These are phyloP conservation scores for Ceratobasidium sp. DNA, from an alignment of 1,284 basidiomycete species.

Conservation along the genomic window DNA sequence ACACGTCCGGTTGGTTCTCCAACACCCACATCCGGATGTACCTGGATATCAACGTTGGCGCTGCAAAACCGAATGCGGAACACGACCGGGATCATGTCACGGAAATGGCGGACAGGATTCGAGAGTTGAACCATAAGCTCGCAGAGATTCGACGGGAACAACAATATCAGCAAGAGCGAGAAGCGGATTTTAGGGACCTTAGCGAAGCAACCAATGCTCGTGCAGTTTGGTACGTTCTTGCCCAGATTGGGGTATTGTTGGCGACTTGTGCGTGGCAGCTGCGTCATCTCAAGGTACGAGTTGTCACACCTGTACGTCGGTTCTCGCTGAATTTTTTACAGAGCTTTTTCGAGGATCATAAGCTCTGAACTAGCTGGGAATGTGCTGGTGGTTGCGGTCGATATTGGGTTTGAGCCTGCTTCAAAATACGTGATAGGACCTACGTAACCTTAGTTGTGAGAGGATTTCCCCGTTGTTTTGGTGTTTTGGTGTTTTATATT, in stretches of 20 bases:
- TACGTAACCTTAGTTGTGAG: not conserved
- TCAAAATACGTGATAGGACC: not conserved
- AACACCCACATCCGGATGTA: conserved; percentile 93
- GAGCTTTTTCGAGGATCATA: conserved; percentile 91
- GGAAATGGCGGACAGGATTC: conserved; percentile 85
- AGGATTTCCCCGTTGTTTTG: not conserved
- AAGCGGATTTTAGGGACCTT: conserved; percentile 89
- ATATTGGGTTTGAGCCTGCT: not conserved
- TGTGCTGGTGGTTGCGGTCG: not conserved
- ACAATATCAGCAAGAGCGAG: conserved; percentile 96
- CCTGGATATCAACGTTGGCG: conserved; percentile 92
- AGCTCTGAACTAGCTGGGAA: conserved; percentile 59
- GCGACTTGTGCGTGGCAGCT: conserved; percentile 93
- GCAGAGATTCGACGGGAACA: conserved; percentile 95
- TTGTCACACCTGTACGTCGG: conserved; percentile 16
- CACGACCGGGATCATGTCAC: conserved; percentile 89
- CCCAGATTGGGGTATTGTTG: conserved; percentile 87
- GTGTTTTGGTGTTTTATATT: not conserved
- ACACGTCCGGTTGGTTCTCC: conserved; percentile 83
- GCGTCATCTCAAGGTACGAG: conserved; percentile 84
- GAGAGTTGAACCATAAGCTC: conserved; percentile 92
- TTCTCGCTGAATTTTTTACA: conserved; percentile 52
- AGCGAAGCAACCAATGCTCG: conserved; percentile 89
- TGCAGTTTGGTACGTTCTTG: conserved; percentile 92
- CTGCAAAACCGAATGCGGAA: conserved; percentile 81